Conservation (phyloP, 768 basidiomycete genomes). For the Agaricus sinodeliciosus region DNA sequence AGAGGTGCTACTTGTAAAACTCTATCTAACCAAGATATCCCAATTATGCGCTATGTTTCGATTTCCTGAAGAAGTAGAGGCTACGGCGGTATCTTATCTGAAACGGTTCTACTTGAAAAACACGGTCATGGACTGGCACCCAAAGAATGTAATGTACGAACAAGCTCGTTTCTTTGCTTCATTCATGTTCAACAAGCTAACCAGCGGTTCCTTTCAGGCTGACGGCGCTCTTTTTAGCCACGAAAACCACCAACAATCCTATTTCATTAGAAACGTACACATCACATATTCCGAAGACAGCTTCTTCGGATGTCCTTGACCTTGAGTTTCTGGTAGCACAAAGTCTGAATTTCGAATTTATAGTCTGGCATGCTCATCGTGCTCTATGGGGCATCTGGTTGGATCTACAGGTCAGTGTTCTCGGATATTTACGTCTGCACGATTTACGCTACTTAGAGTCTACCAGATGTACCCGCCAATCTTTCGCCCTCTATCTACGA, state of each 20-base stretch:
- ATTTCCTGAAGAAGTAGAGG: constrained; percentile 89
- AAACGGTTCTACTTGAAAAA: constrained; percentile 97
- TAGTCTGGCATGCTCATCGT: constrained; percentile 86
- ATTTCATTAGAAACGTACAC: constrained; percentile 86
- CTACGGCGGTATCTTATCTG: constrained; percentile 86
- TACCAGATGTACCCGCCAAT: constrained; percentile 44
- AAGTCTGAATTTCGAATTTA: constrained; percentile 89
- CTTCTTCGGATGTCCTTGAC: constrained; percentile 79
- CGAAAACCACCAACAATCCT: constrained; percentile 95
- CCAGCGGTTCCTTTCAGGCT: constrained; percentile 49
- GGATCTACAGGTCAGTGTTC: constrained; percentile 66
- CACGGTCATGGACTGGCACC: constrained; percentile 99
- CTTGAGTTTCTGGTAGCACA: constrained; percentile 96
- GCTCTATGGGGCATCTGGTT: constrained; percentile 87
- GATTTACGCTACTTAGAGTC: constrained; percentile 34
- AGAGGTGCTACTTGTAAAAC: constrained; percentile 82
- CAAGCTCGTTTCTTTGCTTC: background rate
- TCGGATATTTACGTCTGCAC: background rate
- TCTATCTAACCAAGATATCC: constrained; percentile 83
- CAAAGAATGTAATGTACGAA: constrained; percentile 93
- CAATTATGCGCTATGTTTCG: constrained; percentile 80
- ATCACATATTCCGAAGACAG: constrained; percentile 74
- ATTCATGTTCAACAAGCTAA: background rate
- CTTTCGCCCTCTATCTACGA: constrained; percentile 56
- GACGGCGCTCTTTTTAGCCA: constrained; percentile 89